Evolutionary conservation across 345 rosid species (phyloP).

Genomic region (Luvunga scandens): DNA sequence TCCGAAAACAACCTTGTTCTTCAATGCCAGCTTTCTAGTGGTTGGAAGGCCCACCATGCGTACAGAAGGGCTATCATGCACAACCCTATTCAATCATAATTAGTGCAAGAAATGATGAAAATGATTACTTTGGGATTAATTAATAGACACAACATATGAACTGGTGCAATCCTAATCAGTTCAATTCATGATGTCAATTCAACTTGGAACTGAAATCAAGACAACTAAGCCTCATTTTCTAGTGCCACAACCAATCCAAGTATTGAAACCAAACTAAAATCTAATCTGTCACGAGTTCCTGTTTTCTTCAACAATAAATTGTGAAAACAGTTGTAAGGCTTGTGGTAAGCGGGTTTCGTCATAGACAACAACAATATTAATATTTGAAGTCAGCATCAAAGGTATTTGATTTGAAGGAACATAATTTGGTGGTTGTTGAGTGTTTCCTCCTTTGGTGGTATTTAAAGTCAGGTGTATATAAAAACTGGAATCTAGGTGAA

Average conservation of each 20-base stretch:
- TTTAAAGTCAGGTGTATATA: neutral
- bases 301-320: neutral
- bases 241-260: neutral
- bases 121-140: neutral
- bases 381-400: neutral
- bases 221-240: neutral
- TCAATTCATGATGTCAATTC: neutral
- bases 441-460: neutral
- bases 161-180: neutral
- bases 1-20: slow-evolving; percentile 83
- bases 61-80: slow-evolving; percentile 70
- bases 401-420: neutral
- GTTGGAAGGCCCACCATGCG: slow-evolving; percentile 75
- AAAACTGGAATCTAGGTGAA: neutral
- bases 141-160: neutral
- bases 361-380: neutral
- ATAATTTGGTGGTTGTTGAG: neutral
- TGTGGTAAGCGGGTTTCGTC: neutral
- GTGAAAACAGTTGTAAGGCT: neutral
- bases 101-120: slow-evolving; percentile 1
- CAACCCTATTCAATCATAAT: slow-evolving; percentile 46
- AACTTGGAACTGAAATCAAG: neutral
- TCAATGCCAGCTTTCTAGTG: slow-evolving; percentile 81
- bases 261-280: neutral
- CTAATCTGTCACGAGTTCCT: neutral